Conservation (phyloP, 108 stramenopile species). For the Stephanodiscus minutulus region DNA sequence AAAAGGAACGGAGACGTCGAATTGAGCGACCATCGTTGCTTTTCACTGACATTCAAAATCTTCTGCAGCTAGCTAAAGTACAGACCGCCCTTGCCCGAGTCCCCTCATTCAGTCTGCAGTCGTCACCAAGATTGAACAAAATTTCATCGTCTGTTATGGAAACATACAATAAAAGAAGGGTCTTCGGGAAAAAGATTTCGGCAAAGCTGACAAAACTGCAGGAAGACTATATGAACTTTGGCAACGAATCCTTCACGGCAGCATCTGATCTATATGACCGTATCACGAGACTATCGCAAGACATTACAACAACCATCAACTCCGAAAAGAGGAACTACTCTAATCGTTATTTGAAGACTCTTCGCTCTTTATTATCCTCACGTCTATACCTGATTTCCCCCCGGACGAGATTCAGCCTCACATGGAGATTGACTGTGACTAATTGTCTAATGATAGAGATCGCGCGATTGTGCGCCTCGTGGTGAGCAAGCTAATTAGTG, state of each 20-base stretch:
- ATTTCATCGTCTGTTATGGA: constrained; percentile 43
- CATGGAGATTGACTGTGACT: constrained; percentile 65
- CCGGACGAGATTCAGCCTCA: constrained; percentile 64
- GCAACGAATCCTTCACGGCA: constrained; percentile 7
- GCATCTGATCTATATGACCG: constrained; percentile 60
- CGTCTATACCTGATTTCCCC: constrained; percentile 58
- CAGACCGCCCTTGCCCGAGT: constrained; percentile 44
- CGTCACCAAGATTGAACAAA: constrained; percentile 24
- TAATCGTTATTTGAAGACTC: constrained; percentile 40
- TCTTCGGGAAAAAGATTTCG: constrained; percentile 37
- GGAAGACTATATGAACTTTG: constrained; percentile 27
- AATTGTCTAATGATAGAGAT: constrained; percentile 59
- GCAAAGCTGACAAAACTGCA: constrained; percentile 47
- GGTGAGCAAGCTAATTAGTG: constrained; percentile 8
- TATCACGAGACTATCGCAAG: constrained; percentile 50
- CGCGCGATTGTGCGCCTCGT: constrained; percentile 54
- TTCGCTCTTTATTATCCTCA: constrained; percentile 29
- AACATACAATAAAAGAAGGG: constrained; percentile 38
- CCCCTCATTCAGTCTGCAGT: constrained; percentile 22
- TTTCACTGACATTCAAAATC: constrained; percentile 41
- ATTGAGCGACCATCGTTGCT: constrained; percentile 34
- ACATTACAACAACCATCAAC: constrained; percentile 47
- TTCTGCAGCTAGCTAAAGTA: constrained; percentile 39
- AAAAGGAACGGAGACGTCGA: constrained; percentile 14
- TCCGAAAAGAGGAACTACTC: constrained; percentile 27